Evolutionary conservation across 495 filamentous ascomycete genomes (phyloP), one percentile per base, ranked within the genome.

Genomic region (Penicillium atrosanguineum): DNA sequence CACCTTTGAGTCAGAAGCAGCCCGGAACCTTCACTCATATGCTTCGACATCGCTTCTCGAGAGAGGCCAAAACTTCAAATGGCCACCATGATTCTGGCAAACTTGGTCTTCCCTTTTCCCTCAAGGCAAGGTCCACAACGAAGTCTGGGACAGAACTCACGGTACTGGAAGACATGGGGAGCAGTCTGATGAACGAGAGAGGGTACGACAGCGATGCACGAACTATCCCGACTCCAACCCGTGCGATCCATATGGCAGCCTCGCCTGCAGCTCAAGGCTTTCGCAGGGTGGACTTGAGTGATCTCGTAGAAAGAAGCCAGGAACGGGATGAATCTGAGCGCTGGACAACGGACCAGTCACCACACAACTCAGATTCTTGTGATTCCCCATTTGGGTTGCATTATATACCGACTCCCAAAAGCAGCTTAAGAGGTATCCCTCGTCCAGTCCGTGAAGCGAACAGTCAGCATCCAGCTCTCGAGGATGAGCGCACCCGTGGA

Each of bases 171-270:
- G 62, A 66, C 16, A 25, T 68, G 20, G 65, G 64, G 21, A 66
- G 69, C 50, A 74, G 73, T 47, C 47, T 76, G 56, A 66, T 71
- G 62, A 79, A 69, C 34, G 72, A 71, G 37, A 62, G 63, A 52
- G 70, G 67, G 7, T 79, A 79, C 43, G 75, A 79, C 48, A 77
- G 74, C 38, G 75, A 79, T 60, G 75, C 75, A 2, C 70, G 71
- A 42, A 69, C 45, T 37, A 67, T 79, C 14, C 43, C 59, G 8
- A 74, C 66, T 15, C 72, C 73, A 16, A 60, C 52, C 9, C 64
- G 63, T 15, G 31, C 31, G 9, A 34, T 12, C 14, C 31, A 34
- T 14, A 34, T 57, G 6, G 43, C 7, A 6, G 40, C 29, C 31
- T 57, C 50, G 8, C 53, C 53, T 3, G 44, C 44, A 14, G 38